Conservation (phyloP, 805 yeast species). For the Ogataea saltuana region DNA sequence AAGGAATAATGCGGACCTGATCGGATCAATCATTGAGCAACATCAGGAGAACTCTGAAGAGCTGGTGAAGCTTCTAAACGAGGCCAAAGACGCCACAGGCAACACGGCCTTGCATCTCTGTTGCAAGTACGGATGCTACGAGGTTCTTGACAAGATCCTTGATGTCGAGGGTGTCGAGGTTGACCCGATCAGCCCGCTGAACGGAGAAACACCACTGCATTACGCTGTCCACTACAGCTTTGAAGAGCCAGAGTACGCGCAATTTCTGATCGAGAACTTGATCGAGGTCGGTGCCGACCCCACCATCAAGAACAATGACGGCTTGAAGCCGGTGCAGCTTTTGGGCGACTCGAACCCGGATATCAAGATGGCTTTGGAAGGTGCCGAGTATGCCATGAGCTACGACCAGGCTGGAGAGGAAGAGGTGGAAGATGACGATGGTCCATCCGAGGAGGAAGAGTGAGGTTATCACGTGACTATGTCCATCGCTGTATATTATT, state of each 20-base stretch:
- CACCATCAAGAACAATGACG: conserved; percentile 54
- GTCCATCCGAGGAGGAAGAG: conserved; percentile 27
- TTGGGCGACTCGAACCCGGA: conserved; percentile 51
- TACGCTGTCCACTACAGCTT: conserved; percentile 74
- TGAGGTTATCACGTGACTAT: too few relatives aligned
- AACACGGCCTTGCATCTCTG: conserved; percentile 83
- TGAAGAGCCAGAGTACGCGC: conserved; percentile 84
- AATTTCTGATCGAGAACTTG: conserved; percentile 72
- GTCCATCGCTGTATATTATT: neutral
- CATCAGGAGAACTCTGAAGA: conserved; percentile 37
- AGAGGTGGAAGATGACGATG: conserved; percentile 41
- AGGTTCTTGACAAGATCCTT: conserved; percentile 74
- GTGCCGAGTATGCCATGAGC: conserved; percentile 76
- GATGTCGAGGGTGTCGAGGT: conserved; percentile 91
- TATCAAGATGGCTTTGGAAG: conserved; percentile 64
- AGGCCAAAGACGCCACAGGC: conserved; percentile 72
- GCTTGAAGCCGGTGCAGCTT: conserved; percentile 75
- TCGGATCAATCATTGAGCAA: conserved; percentile 51
- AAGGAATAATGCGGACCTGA: conserved; percentile 79
- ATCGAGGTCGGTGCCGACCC: conserved; percentile 93
- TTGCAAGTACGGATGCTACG: conserved; percentile 80
- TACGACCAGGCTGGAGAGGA: conserved; percentile 40
- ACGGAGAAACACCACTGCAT: conserved; percentile 90
- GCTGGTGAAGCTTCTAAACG: conserved; percentile 58
- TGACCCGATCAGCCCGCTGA: conserved; percentile 70